These are phyloP conservation scores for Lachnellula subtilissima DNA, from an alignment of 2,329 filamentous ascomycete species.

Conservation along the genomic window DNA sequence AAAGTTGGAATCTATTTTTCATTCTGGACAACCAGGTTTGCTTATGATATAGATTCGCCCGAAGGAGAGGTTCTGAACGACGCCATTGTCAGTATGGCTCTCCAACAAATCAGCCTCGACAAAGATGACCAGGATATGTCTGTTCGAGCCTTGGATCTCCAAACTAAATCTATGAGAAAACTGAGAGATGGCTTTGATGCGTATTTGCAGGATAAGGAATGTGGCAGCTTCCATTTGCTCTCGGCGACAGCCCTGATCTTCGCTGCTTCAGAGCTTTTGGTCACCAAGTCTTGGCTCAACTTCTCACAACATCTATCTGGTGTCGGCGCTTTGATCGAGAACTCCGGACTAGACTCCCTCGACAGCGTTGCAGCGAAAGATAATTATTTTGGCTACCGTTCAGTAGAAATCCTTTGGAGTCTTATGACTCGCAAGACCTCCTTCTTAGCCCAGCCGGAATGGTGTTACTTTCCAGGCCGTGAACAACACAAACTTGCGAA, in stretches of 20 bases:
- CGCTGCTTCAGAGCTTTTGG: conserved; percentile 12
- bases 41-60: conserved; percentile 9
- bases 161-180: conserved; percentile 8
- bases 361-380: neutral
- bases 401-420: conserved; percentile 6
- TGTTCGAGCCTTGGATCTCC: conserved; percentile 12
- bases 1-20: conserved; percentile 12
- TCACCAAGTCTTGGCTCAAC: conserved; percentile 16
- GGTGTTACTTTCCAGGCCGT: conserved; percentile 11
- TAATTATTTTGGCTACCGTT: conserved; percentile 12
- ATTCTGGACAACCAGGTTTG: conserved; percentile 10
- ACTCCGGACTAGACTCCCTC: conserved; percentile 8
- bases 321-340: conserved; percentile 16
- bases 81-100: conserved; percentile 8
- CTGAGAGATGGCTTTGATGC: conserved; percentile 16
- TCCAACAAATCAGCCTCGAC: conserved; percentile 12
- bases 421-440: conserved; percentile 5
- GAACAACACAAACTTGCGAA: neutral
- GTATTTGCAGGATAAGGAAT: conserved; percentile 7
- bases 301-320: conserved; percentile 14
- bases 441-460: conserved; percentile 11
- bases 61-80: conserved; percentile 14
- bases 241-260: conserved; percentile 13
- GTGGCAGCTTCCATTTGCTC: conserved; percentile 3
- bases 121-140: conserved; percentile 7